Evolutionary conservation across 179 eudicot species (phyloP).

Genomic region (Beta macrorhiza): DNA sequence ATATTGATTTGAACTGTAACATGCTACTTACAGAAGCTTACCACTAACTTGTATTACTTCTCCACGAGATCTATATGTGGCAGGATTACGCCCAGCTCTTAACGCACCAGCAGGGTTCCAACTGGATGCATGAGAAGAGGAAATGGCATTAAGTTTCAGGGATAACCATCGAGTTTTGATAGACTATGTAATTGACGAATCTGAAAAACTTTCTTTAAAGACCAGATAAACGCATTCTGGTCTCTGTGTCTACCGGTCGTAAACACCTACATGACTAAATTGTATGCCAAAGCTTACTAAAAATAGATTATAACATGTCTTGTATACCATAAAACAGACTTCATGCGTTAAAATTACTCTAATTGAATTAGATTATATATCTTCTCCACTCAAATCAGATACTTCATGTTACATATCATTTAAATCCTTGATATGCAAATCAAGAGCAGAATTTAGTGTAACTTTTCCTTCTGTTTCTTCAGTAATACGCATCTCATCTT

Average conservation of each 20-base stretch:
- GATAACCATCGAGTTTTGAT: neutral
- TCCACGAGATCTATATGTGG: slow-evolving; percentile 69
- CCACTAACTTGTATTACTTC: slow-evolving; percentile 67
- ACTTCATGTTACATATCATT: too few relatives aligned
- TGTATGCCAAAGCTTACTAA: too few relatives aligned
- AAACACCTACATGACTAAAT: too few relatives aligned
- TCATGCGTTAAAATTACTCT: too few relatives aligned
- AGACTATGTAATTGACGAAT: neutral
- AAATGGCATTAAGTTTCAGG: neutral
- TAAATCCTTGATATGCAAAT: too few relatives aligned
- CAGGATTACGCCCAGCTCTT: slow-evolving; percentile 87
- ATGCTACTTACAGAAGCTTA: slow-evolving; percentile 34
- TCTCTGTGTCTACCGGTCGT: too few relatives aligned
- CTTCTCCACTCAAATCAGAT: too few relatives aligned
- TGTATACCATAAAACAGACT: too few relatives aligned
- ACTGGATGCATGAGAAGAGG: slow-evolving; percentile 39
- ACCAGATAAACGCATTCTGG: neutral
- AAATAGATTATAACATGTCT: too few relatives aligned
- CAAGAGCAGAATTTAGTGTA: too few relatives aligned
- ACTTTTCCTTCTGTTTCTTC: neutral
- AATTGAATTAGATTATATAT: too few relatives aligned
- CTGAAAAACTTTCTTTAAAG: neutral
- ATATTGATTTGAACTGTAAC: neutral
- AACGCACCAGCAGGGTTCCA: slow-evolving; percentile 99
- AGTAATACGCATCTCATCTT: neutral